phyloP scores from a whole-genome alignment of 805 yeast species.

The Cephaloascus albidus region DNA sequence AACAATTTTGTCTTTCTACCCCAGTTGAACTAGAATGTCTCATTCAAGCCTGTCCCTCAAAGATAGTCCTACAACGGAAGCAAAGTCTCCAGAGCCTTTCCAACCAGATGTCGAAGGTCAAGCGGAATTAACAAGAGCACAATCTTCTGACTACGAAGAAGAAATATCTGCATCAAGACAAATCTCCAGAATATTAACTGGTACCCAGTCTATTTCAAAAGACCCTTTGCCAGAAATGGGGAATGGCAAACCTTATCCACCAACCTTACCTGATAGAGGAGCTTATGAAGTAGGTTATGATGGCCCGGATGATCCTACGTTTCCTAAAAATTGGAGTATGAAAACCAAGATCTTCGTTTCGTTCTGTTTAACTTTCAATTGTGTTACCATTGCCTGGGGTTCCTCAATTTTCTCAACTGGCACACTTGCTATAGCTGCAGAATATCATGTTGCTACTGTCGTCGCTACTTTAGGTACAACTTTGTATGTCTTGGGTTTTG shows the following conservation, averaged over 20 bases:
- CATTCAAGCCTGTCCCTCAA: neutral
- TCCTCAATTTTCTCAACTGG: slow-evolving; percentile 77
- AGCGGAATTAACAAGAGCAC: no score
- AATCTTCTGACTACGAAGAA: no score
- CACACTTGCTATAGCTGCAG: slow-evolving; percentile 31
- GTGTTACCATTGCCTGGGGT: slow-evolving; percentile 51
- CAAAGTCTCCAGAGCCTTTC: neutral
- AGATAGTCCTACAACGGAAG: neutral
- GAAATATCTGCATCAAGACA: slow-evolving; percentile 5
- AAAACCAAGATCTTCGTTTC: slow-evolving; percentile 1
- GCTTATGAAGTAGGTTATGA: slow-evolving; percentile 7
- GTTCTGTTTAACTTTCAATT: neutral
- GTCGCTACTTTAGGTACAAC: slow-evolving; percentile 75
- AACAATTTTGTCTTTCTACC: no score
- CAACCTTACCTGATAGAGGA: slow-evolving; percentile 5
- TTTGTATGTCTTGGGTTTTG: slow-evolving; percentile 85
- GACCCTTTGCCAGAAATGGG: slow-evolving; percentile 13
- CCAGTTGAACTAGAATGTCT: no score
- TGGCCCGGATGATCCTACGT: slow-evolving; percentile 9
- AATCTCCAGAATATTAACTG: slow-evolving; percentile 14
- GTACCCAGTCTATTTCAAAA: slow-evolving; percentile 14
- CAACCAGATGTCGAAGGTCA: no score
- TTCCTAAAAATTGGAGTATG: slow-evolving; percentile 9
- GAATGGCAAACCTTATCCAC: slow-evolving; percentile 8
- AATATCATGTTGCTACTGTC: slow-evolving; percentile 52